Conservation (phyloP, 2,329 filamentous ascomycete genomes). For the Cyclaneusma minus region DNA sequence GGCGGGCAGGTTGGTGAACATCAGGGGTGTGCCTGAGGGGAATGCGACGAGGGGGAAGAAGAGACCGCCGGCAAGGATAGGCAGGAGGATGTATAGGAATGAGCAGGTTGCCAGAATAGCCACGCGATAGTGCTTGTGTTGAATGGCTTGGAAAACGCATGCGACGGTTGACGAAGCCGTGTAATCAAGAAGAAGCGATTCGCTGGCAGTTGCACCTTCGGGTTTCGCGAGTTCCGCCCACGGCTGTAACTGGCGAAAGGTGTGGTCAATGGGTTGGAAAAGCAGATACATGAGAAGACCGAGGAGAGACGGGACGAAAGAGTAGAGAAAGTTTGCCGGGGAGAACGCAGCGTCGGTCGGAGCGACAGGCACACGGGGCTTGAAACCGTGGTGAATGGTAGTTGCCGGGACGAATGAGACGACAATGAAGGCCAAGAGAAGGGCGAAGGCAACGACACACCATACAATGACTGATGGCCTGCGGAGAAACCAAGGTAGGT, state of each 20-base stretch:
- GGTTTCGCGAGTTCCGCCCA: conserved; percentile 46
- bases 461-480: conserved; percentile 50
- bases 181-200: conserved; percentile 56
- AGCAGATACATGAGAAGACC: conserved; percentile 52
- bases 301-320: conserved; percentile 54
- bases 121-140: conserved; percentile 48
- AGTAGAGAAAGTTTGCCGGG: conserved; percentile 75
- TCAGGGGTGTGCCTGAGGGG: conserved; percentile 32
- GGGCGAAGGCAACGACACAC: conserved; percentile 39
- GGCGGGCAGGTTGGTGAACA: conserved; percentile 59
- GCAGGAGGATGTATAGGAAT: conserved; percentile 45
- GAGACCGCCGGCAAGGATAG: conserved; percentile 51
- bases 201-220: conserved; percentile 44
- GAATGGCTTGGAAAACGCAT: conserved; percentile 37
- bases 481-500: conserved; percentile 64
- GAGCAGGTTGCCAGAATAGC: conserved; percentile 39
- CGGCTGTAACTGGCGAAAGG: conserved; percentile 49
- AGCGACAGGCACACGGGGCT: conserved; percentile 46
- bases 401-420: conserved; percentile 63
- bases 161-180: conserved; percentile 45
- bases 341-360: conserved; percentile 57
- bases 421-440: conserved; percentile 57
- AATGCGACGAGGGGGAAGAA: conserved; percentile 57
- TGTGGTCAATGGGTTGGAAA: conserved; percentile 51
- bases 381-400: conserved; percentile 53